Conservation (phyloP, 345 rosid species). For the Mangifera indica region DNA sequence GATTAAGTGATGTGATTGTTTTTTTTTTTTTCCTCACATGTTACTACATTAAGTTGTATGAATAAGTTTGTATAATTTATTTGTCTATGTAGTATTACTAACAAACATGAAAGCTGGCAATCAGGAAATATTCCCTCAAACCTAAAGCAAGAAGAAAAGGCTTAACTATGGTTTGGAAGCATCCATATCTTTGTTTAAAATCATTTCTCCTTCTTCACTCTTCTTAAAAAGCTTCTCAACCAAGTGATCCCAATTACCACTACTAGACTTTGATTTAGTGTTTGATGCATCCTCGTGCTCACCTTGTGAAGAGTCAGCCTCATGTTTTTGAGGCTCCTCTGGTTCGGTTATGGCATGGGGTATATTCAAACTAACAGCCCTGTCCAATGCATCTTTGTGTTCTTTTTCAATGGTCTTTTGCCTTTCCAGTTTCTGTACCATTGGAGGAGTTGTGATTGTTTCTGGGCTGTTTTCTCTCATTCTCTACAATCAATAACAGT, state of each 20-base stretch:
- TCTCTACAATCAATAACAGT: conserved; percentile 33
- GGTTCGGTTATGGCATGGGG: conserved; percentile 58
- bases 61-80: too few species aligned
- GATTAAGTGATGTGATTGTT: too few species aligned
- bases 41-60: too few species aligned
- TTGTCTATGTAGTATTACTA: too few species aligned
- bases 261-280: conserved; percentile 18
- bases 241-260: conserved; percentile 63
- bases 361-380: conserved; percentile 79
- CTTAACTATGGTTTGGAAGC: not conserved
- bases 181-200: conserved; percentile 26
- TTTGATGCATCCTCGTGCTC: conserved; percentile 10
- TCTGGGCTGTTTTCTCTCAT: conserved; percentile 49
- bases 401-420: conserved; percentile 70
- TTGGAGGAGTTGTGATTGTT: conserved; percentile 59
- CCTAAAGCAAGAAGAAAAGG: not conserved
- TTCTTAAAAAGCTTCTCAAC: conserved; percentile 58
- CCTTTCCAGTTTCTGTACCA: conserved; percentile 65
- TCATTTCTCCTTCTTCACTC: conserved; percentile 39
- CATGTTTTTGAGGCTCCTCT: conserved; percentile 25
- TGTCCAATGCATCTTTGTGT: conserved; percentile 83
- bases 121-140: not conserved
- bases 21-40: too few species aligned
- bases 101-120: not conserved
- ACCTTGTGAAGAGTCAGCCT: conserved; percentile 18